These are phyloP conservation scores for Xylaria castorea DNA, from an alignment of 495 filamentous ascomycete genomes.

Conservation along the genomic window DNA sequence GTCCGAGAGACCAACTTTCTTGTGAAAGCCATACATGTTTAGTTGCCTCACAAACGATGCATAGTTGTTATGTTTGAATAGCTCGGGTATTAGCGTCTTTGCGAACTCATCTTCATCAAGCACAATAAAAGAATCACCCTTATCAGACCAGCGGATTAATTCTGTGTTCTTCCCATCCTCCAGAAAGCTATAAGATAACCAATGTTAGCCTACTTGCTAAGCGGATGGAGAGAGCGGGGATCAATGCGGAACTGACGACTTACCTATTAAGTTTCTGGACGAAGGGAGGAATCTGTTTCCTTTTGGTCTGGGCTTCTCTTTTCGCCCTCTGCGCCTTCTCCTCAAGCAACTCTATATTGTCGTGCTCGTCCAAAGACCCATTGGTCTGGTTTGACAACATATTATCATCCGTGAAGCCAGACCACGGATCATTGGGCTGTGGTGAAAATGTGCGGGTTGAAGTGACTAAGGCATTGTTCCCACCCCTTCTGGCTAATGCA, in stretches of 20 bases:
- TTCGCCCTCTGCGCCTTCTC: constrained; percentile 77
- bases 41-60: constrained; percentile 97
- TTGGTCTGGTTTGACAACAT: constrained; percentile 45
- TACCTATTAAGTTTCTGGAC: constrained; percentile 99
- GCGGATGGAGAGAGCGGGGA: not conserved
- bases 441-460: constrained; percentile 52
- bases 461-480: constrained; percentile 67
- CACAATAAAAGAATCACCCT: constrained; percentile 95
- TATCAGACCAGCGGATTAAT: constrained; percentile 95
- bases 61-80: constrained; percentile 99
- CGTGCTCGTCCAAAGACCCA: constrained; percentile 60
- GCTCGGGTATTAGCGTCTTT: constrained; percentile 92
- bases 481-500: constrained; percentile 69
- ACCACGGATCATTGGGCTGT: constrained; percentile 53
- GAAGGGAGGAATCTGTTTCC: constrained; percentile 96
- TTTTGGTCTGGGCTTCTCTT: constrained; percentile 80
- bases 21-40: constrained; percentile 99
- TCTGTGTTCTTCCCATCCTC: constrained; percentile 91
- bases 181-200: constrained; percentile 70
- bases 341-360: constrained; percentile 79
- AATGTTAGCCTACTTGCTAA: not conserved
- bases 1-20: constrained; percentile 94
- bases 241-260: constrained; percentile 28
- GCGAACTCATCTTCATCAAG: constrained; percentile 99
- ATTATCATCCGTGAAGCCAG: constrained; percentile 50